Conservation (phyloP, 2,329 filamentous ascomycete genomes). For the Xylariaceae sp. region DNA sequence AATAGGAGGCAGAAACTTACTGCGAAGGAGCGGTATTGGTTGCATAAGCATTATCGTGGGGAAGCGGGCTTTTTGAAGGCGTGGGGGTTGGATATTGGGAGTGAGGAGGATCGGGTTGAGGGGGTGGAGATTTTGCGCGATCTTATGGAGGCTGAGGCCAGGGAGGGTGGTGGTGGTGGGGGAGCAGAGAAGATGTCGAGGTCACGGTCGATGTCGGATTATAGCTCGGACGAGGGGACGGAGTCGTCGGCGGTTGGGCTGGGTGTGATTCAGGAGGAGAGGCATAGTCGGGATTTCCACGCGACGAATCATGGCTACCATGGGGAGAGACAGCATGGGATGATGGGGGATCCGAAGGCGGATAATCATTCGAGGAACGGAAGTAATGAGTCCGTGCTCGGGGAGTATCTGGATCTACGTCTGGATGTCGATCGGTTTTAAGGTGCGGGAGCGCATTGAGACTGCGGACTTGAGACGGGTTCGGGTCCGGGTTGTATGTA, state of each 20-base stretch:
- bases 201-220: constrained; percentile 11
- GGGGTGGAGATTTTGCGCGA: constrained; percentile 24
- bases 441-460: neutral
- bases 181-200: constrained; percentile 9
- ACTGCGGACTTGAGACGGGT: no score
- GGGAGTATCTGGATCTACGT: constrained; percentile 26
- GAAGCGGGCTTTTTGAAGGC: constrained; percentile 28
- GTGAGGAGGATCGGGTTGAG: constrained; percentile 26
- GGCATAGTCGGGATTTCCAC: constrained; percentile 14
- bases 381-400: constrained; percentile 28
- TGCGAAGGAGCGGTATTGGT: constrained; percentile 26
- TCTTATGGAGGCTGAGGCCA: constrained; percentile 24
- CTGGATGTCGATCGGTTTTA: constrained; percentile 4
- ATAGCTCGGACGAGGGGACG: constrained; percentile 4
- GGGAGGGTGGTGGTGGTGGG: constrained; percentile 19
- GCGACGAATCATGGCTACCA: constrained; percentile 3
- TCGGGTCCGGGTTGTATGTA: neutral
- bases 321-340: neutral
- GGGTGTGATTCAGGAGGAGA: constrained; percentile 24
- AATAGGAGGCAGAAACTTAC: constrained; percentile 11
- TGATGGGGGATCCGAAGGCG: neutral
- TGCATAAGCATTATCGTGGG: constrained; percentile 29
- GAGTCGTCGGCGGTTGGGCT: constrained; percentile 11
- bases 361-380: constrained; percentile 23
- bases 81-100: constrained; percentile 27